phyloP scores from a whole-genome alignment of 768 basidiomycete genomes.

The Russula emetica region DNA sequence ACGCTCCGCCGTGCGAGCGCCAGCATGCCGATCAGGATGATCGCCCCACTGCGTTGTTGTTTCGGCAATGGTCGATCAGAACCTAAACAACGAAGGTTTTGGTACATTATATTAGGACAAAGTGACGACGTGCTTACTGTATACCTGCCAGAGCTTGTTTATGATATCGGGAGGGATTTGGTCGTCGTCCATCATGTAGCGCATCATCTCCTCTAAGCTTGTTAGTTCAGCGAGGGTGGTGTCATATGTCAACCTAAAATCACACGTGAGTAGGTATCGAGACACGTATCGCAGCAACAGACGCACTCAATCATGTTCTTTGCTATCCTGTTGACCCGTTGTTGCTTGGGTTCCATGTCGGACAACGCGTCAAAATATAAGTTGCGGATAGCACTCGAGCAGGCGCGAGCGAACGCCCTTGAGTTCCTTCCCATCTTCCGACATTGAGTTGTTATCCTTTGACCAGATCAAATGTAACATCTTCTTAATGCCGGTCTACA shows the following conservation, averaged over 20 bases:
- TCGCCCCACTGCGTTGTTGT: conserved; percentile 86
- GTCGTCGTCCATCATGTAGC: conserved; percentile 89
- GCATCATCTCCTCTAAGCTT: conserved; percentile 93
- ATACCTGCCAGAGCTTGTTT: conserved; percentile 92
- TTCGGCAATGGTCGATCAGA: conserved; percentile 70
- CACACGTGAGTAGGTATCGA: conserved; percentile 2
- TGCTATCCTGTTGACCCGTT: conserved; percentile 87
- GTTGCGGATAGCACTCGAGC: conserved; percentile 79
- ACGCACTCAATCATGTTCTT: conserved; percentile 96
- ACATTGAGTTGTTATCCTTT: conserved; percentile 83
- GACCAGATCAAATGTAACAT: conserved; percentile 98
- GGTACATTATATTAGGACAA: not conserved
- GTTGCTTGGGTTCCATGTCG: conserved; percentile 72
- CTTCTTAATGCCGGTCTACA: conserved; percentile 80
- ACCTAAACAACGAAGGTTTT: conserved; percentile 42
- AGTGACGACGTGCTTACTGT: conserved; percentile 54
- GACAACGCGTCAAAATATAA: conserved; percentile 85
- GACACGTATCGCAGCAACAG: not conserved
- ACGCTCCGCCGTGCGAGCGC: conserved; percentile 77
- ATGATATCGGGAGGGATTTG: conserved; percentile 82
- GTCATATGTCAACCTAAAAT: conserved; percentile 74
- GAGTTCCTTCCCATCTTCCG: conserved; percentile 68
- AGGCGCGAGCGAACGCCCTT: conserved; percentile 85
- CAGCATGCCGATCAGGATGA: conserved; percentile 96
- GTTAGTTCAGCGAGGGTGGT: conserved; percentile 94